These are phyloP conservation scores for Emericellopsis terricola DNA, from an alignment of 495 filamentous ascomycete genomes.

Conservation along the genomic window DNA sequence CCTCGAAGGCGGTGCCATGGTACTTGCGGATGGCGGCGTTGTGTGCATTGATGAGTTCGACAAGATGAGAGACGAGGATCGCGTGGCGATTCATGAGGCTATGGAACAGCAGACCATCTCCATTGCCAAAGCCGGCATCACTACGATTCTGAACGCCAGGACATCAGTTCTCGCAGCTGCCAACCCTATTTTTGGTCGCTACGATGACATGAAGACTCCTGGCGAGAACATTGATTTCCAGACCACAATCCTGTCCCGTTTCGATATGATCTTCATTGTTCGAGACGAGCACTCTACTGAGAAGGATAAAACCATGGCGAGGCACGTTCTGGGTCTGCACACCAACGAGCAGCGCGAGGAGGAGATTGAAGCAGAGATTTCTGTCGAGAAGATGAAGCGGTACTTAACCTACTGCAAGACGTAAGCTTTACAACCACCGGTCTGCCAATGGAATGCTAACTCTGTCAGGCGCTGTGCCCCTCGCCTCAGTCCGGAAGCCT, in stretches of 20 bases:
- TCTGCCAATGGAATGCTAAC: too few relatives aligned
- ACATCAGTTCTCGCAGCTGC: slow-evolving; percentile 93
- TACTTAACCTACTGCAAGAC: slow-evolving; percentile 97
- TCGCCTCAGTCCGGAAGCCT: slow-evolving; percentile 76
- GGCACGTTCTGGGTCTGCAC: slow-evolving; percentile 94
- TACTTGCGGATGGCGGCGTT: slow-evolving; percentile 91
- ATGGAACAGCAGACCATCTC: slow-evolving; percentile 99
- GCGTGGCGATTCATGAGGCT: slow-evolving; percentile 98
- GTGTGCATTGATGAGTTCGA: slow-evolving; percentile 99
- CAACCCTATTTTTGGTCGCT: slow-evolving; percentile 94
- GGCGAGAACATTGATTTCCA: slow-evolving; percentile 99
- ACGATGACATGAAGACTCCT: slow-evolving; percentile 93
- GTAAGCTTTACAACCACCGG: slow-evolving; percentile 40
- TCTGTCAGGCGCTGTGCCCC: slow-evolving; percentile 65
- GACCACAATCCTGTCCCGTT: slow-evolving; percentile 93
- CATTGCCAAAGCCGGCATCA: slow-evolving; percentile 97
- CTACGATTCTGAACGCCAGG: slow-evolving; percentile 90
- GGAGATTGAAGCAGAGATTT: slow-evolving; percentile 65
- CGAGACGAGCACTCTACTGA: slow-evolving; percentile 83
- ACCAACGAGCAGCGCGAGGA: slow-evolving; percentile 84
- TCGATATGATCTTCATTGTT: slow-evolving; percentile 99
- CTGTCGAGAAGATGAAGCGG: slow-evolving; percentile 91
- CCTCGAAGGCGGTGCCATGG: slow-evolving; percentile 97
- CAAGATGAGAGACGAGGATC: slow-evolving; percentile 98
- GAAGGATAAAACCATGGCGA: slow-evolving; percentile 84